phyloP scores from a whole-genome alignment of 371 early-diverging fungal genomes.

The Umbelopsis sp. region DNA sequence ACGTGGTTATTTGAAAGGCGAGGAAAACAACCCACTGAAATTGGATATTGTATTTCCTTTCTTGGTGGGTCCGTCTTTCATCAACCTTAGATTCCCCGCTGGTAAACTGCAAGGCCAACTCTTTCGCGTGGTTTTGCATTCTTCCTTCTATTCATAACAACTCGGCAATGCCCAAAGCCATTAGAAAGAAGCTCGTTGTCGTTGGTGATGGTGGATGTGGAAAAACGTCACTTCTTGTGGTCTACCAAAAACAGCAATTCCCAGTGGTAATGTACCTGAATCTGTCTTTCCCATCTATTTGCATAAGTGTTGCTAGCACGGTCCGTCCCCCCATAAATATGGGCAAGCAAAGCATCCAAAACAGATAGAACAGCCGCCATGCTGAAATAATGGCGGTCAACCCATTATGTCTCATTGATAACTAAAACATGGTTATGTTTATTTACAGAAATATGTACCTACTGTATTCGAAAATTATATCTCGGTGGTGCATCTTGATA shows the following conservation, averaged over 20 bases:
- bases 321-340: no score
- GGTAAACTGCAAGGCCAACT: background rate
- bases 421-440: background rate
- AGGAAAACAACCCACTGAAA: conserved; percentile 21
- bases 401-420: no score
- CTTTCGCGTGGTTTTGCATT: background rate
- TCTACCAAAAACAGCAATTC: conserved; percentile 84
- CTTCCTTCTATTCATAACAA: background rate
- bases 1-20: no score
- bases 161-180: conserved; percentile 9
- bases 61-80: no score
- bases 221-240: conserved; percentile 84
- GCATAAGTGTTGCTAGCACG: background rate
- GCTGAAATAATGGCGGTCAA: no score
- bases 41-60: conserved; percentile 15
- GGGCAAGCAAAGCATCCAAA: no score
- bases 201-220: conserved; percentile 80
- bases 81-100: conserved; percentile 5
- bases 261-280: conserved; percentile 66
- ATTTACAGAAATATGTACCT: conserved; percentile 59
- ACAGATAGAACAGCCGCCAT: no score
- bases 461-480: conserved; percentile 81
- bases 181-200: conserved; percentile 55
- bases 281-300: conserved; percentile 27
- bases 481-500: conserved; percentile 64